Conservation (phyloP, 345 rosid species). For the Luvunga scandens region DNA sequence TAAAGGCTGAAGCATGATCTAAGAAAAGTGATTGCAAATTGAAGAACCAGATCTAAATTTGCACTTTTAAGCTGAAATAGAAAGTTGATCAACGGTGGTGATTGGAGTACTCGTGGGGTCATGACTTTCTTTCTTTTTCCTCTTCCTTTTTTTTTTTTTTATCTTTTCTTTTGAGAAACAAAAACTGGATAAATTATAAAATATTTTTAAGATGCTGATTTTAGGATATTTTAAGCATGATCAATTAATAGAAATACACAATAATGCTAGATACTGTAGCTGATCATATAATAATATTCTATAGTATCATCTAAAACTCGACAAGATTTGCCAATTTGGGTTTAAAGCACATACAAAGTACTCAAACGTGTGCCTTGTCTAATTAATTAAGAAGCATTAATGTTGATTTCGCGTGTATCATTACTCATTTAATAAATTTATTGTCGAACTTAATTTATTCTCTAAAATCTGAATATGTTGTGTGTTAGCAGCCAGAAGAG, state of each 20-base stretch:
- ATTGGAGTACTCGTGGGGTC: no score
- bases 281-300: not conserved
- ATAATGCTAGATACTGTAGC: not conserved
- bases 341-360: not conserved
- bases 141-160: no score
- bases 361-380: not conserved
- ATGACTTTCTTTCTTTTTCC: not conserved
- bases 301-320: not conserved
- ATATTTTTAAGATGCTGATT: no score
- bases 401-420: not conserved
- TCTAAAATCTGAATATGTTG: not conserved
- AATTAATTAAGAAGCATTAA: not conserved
- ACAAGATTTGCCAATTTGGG: not conserved
- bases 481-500: not conserved
- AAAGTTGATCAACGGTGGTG: not conserved
- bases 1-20: not conserved
- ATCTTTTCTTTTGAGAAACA: not conserved
- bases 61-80: not conserved
- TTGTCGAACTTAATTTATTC: not conserved
- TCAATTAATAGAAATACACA: not conserved
- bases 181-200: no score
- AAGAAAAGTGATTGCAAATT: not conserved
- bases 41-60: conserved; percentile 1
- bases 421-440: no score
- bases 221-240: not conserved